These are phyloP conservation scores for Gossypium rotundifolium DNA, from an alignment of 345 rosid species.

Conservation along the genomic window DNA sequence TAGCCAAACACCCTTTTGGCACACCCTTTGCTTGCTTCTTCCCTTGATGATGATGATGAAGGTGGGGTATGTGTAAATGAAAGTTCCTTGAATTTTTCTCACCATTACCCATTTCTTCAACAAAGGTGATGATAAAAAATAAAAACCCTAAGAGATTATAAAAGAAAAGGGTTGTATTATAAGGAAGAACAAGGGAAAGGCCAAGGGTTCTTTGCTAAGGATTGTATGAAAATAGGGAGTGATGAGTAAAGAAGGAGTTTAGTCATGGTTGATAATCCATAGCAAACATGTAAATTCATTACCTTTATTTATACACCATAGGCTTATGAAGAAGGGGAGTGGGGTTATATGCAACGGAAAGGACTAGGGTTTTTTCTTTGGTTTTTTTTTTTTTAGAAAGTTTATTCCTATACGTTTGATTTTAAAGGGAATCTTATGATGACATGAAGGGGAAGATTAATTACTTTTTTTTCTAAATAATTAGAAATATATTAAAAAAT, in stretches of 20 bases:
- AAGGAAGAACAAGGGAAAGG: constrained; percentile 27
- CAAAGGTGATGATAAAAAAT: neutral
- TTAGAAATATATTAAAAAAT: no score
- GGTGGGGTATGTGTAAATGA: neutral
- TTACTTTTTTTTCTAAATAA: no score
- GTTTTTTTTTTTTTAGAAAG: neutral
- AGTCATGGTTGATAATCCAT: neutral
- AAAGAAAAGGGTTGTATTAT: constrained; percentile 6
- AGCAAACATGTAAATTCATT: neutral
- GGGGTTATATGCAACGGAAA: neutral
- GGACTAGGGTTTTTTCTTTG: neutral
- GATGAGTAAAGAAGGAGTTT: neutral
- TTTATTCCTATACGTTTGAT: neutral
- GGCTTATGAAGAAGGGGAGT: neutral
- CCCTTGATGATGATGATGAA: constrained; percentile 16
- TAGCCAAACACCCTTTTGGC: constrained; percentile 59
- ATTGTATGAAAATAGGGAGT: constrained; percentile 15
- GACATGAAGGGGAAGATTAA: neutral
- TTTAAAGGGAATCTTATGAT: neutral
- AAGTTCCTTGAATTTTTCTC: constrained; percentile 20
- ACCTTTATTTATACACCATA: no score
- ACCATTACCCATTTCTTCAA: constrained; percentile 33
- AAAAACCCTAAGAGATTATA: neutral
- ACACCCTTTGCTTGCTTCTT: constrained; percentile 37
- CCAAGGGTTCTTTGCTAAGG: constrained; percentile 29